Conservation (phyloP, 768 basidiomycete genomes). For the Phlebiopsis flavidoalba region DNA sequence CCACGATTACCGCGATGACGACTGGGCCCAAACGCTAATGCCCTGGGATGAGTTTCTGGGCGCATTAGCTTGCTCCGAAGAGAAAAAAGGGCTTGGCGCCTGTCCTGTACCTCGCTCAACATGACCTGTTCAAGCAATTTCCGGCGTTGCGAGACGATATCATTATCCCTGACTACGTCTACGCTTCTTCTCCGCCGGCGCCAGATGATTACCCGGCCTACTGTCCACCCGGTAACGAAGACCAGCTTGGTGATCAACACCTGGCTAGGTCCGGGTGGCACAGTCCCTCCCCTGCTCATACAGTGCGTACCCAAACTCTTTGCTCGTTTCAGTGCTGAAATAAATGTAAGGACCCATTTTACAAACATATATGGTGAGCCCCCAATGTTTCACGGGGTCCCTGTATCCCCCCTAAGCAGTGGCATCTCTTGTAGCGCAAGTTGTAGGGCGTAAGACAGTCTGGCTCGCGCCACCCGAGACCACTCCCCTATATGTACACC, state of each 20-base stretch:
- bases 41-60: conserved; percentile 70
- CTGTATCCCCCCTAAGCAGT: not conserved
- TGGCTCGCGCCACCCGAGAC: conserved; percentile 81
- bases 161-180: conserved; percentile 84
- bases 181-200: conserved; percentile 46
- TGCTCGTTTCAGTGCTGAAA: conserved; percentile 3
- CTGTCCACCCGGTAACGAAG: conserved; percentile 57
- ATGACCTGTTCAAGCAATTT: conserved; percentile 82
- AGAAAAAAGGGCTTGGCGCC: conserved; percentile 21
- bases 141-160: conserved; percentile 74
- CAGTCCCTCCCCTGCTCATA: conserved; percentile 92
- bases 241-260: conserved; percentile 64
- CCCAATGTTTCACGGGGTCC: not conserved
- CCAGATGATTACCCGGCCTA: conserved; percentile 47
- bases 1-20: conserved; percentile 67
- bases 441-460: conserved; percentile 83
- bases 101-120: conserved; percentile 83
- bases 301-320: conserved; percentile 40
- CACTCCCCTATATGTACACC: conserved; percentile 56
- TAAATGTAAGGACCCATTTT: conserved; percentile 79
- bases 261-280: conserved; percentile 79
- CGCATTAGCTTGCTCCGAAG: conserved; percentile 25
- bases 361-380: conserved; percentile 80
- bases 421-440: conserved; percentile 53
- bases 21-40: conserved; percentile 82